Conservation (phyloP, 108 stramenopile species). For the Parietichytrium sp. region DNA sequence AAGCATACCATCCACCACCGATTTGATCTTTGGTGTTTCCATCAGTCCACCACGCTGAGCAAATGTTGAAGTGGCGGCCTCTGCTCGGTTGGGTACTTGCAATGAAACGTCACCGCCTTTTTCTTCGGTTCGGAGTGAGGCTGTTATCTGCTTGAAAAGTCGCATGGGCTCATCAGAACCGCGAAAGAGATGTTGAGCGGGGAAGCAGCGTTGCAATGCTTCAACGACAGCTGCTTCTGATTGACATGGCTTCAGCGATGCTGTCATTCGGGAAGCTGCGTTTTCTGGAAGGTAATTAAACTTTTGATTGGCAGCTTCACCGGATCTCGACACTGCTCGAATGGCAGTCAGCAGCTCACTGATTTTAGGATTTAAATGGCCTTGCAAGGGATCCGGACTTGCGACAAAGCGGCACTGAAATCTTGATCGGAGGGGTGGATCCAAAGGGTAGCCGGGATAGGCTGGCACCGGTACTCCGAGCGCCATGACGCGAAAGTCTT, state of each 20-base stretch:
- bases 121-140: too few species aligned
- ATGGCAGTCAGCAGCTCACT: neutral
- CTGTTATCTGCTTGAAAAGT: too few species aligned
- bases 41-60: too few species aligned
- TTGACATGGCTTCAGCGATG: neutral
- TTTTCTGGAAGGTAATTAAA: conserved; percentile 24
- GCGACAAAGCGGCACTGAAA: conserved; percentile 37
- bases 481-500: conserved; percentile 73
- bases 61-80: too few species aligned
- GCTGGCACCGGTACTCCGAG: conserved; percentile 57
- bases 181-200: neutral
- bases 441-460: conserved; percentile 55
- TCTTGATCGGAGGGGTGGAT: conserved; percentile 44
- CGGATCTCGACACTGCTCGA: neutral
- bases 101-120: too few species aligned
- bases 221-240: neutral
- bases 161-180: neutral
- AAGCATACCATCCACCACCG: too few species aligned
- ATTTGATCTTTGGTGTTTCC: too few species aligned
- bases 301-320: neutral
- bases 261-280: neutral
- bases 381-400: too few species aligned
- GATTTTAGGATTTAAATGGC: neutral
- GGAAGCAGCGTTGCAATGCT: neutral
- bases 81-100: too few species aligned